These are phyloP conservation scores for Nevesoporus exiguus DNA, from an alignment of 768 basidiomycete species.

Conservation along the genomic window DNA sequence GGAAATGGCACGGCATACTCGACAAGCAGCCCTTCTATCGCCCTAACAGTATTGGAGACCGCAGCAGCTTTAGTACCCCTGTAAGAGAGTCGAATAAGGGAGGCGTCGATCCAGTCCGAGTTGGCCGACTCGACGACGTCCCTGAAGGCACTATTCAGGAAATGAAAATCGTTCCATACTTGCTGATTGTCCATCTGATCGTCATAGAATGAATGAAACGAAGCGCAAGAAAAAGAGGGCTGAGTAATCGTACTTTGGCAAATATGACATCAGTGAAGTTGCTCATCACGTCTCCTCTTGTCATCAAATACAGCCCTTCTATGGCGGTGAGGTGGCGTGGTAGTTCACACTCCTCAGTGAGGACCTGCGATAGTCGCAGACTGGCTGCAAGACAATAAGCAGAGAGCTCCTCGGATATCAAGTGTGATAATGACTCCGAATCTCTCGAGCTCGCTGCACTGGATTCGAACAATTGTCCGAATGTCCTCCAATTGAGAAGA, in stretches of 20 bases:
- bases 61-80: slow-evolving; percentile 45
- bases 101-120: slow-evolving; percentile 57
- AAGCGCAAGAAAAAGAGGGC: neutral
- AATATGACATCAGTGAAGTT: slow-evolving; percentile 74
- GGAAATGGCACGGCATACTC: slow-evolving; percentile 85
- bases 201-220: neutral
- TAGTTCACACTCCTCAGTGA: slow-evolving; percentile 65
- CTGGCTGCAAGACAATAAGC: slow-evolving; percentile 54
- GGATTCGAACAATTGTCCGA: slow-evolving; percentile 38
- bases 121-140: slow-evolving; percentile 56
- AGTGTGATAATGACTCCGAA: slow-evolving; percentile 54
- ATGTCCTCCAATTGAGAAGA: slow-evolving; percentile 40
- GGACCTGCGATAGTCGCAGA: slow-evolving; percentile 48
- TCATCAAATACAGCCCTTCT: slow-evolving; percentile 73
- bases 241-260: slow-evolving; percentile 49
- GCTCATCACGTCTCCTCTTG: slow-evolving; percentile 71
- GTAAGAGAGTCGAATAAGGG: slow-evolving; percentile 71
- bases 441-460: slow-evolving; percentile 42
- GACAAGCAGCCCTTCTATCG: slow-evolving; percentile 62
- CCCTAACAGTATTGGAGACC: slow-evolving; percentile 55
- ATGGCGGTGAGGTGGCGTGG: slow-evolving; percentile 60
- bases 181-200: slow-evolving; percentile 70
- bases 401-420: slow-evolving; percentile 63
- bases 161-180: slow-evolving; percentile 79
- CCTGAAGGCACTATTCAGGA: slow-evolving; percentile 72